Percentiles rank a stretch among this genome's conserved stretches.
These are phyloP conservation scores for Cercospora sesami DNA, from an alignment of 2,329 filamentous ascomycete species.

Conservation along the genomic window DNA sequence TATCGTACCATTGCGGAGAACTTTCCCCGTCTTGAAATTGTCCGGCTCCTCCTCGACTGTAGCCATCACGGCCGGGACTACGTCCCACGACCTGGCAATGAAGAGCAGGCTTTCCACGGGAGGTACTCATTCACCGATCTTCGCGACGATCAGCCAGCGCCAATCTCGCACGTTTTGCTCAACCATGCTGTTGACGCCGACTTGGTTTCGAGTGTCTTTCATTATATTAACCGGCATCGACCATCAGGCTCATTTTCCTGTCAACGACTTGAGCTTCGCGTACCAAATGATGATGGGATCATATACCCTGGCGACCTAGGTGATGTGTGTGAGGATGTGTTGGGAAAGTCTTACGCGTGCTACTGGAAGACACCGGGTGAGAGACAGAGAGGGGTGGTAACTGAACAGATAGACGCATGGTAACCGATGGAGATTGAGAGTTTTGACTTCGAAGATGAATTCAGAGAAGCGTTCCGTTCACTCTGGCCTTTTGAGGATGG, in stretches of 20 bases:
- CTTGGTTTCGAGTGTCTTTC: background rate
- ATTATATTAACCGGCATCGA: background rate
- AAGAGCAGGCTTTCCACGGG: background rate
- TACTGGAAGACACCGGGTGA: background rate
- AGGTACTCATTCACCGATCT: background rate
- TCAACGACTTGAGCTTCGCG: background rate
- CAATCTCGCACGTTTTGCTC: background rate
- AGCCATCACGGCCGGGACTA: background rate
- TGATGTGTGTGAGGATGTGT: background rate
- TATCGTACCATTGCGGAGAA: background rate
- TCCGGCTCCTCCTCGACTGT: background rate
- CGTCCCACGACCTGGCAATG: background rate
- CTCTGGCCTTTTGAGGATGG: background rate
- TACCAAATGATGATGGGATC: background rate
- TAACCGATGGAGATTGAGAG: background rate
- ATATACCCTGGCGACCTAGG: background rate
- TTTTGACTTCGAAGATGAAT: background rate
- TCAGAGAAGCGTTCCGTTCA: background rate
- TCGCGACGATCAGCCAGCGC: background rate
- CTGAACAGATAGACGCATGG: background rate
- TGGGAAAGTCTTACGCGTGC: background rate
- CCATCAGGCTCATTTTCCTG: background rate
- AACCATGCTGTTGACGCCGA: background rate
- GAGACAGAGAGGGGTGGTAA: background rate
- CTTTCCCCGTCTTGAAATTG: background rate